Evolutionary conservation across 306 rosid genomes (phyloP).

Genomic region (Lathyrus sativus): DNA sequence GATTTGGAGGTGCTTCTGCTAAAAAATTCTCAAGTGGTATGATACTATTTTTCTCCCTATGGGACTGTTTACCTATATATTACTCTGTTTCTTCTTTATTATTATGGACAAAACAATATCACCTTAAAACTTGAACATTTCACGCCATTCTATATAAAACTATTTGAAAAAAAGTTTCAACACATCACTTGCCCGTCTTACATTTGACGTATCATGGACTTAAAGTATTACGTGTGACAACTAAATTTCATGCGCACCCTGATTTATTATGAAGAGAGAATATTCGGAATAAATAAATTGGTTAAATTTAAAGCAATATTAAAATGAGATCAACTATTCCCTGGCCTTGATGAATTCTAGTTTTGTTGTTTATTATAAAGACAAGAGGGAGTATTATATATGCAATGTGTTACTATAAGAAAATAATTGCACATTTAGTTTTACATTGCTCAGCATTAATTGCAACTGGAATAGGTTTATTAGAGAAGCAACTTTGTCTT

Average conservation of each 20-base stretch:
- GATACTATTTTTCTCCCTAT: slow-evolving; percentile 19
- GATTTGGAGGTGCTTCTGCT: slow-evolving; percentile 85
- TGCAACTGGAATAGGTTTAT: background rate
- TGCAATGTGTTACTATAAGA: background rate
- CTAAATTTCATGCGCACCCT: too few species aligned
- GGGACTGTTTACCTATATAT: slow-evolving; percentile 23
- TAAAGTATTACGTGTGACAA: background rate
- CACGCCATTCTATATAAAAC: background rate
- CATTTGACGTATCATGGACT: slow-evolving; percentile 13
- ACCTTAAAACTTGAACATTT: background rate
- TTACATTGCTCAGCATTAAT: slow-evolving; percentile 12
- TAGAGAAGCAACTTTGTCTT: background rate
- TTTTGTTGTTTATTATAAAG: background rate
- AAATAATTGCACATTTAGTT: background rate
- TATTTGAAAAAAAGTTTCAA: slow-evolving; percentile 11
- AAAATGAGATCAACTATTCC: too few species aligned
- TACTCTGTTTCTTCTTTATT: slow-evolving; percentile 14
- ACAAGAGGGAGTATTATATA: background rate
- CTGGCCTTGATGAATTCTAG: background rate
- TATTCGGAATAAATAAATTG: too few species aligned
- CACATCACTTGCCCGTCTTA: background rate
- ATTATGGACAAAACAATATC: background rate
- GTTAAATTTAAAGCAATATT: too few species aligned
- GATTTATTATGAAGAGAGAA: too few species aligned
- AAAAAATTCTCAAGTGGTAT: slow-evolving; percentile 73